Evolutionary conservation across 371 early-diverging fungal genomes (phyloP).

Genomic region (Mucor lusitanicus): DNA sequence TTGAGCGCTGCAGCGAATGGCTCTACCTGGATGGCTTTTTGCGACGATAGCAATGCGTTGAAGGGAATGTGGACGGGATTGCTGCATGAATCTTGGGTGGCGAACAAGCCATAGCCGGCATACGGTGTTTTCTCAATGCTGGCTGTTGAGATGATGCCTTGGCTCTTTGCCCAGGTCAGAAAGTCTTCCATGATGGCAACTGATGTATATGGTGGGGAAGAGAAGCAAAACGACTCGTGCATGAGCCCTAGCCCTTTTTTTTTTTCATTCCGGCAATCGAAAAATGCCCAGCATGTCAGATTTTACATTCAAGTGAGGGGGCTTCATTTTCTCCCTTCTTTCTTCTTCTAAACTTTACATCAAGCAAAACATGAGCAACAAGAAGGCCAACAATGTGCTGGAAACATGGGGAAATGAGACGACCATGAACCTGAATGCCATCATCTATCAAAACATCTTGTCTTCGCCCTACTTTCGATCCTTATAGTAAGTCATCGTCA

Average conservation of each 20-base stretch:
- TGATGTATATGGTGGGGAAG: background rate
- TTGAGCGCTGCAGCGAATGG: background rate
- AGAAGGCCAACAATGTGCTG: conserved; percentile 54
- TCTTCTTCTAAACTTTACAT: background rate
- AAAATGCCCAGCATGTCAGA: too few relatives aligned
- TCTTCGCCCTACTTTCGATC: conserved; percentile 72
- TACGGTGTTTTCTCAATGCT: background rate
- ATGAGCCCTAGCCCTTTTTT: background rate
- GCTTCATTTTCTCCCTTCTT: background rate
- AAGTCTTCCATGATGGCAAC: conserved; percentile 1
- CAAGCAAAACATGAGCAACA: conserved; percentile 28
- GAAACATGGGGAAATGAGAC: conserved; percentile 79
- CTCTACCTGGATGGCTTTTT: background rate
- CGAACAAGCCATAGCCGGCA: conserved; percentile 40
- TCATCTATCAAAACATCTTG: conserved; percentile 72
- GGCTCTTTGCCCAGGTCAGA: background rate
- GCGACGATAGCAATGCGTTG: conserved; percentile 29
- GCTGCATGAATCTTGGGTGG: conserved; percentile 2
- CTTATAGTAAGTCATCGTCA: conserved; percentile 61
- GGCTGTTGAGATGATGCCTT: background rate
- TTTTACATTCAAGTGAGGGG: background rate
- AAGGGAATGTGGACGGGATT: conserved; percentile 34
- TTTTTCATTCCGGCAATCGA: too few relatives aligned
- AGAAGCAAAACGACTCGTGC: background rate
- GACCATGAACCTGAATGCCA: conserved; percentile 85